Evolutionary conservation across 2,329 filamentous ascomycete species (phyloP), one percentile per base, ranked within the genome.

Genomic region (Drechslera avenae): DNA sequence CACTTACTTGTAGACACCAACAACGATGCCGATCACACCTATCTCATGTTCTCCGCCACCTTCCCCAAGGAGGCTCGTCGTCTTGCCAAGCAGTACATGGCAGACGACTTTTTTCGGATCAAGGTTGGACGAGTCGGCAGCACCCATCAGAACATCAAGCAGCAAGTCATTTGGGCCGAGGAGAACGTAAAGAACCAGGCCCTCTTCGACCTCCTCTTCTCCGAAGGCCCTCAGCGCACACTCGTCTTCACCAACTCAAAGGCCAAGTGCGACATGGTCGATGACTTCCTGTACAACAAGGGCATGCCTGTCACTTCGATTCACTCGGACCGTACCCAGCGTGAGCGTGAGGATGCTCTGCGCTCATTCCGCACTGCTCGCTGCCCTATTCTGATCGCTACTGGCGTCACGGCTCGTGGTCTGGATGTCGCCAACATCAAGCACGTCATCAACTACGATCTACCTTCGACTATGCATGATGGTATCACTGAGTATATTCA

Each of bases 401-500:
- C 93, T 17, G 90, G 90, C 39, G 84, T 99, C 43, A 86, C 88
- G 43, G 89, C 91, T 67, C 91, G 94, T 63, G 94, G 94, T 5
- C 86, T 97, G 28, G 92, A 97, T 62, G 87, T 97, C 30, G 84
- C 84, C 50, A 91, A 94, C 59, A 87, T 97, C 5, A 85, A 87
- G 78, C 91, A 96, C 58, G 89, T 99, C 53, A 87, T 99, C 81
- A 97, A 99, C 76, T 97, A 86, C 63, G 92, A 97, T 54, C 78
- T 97, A 1, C 93, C 93, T 0, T 85, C 81, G 4, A 75, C 80
- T 35, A 78, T 85, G 1, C 82, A 93, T 62, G 91, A 91, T n/a
- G 93, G 92, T 2, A 96, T 97, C 48, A 86, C 90, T 40, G 94
- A 97, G 71, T 99, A 97, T 64, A 86, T 89, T 19, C 94, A 99